phyloP scores from a whole-genome alignment of 2,329 filamentous ascomycete species.

The Aspergillus proliferans region DNA sequence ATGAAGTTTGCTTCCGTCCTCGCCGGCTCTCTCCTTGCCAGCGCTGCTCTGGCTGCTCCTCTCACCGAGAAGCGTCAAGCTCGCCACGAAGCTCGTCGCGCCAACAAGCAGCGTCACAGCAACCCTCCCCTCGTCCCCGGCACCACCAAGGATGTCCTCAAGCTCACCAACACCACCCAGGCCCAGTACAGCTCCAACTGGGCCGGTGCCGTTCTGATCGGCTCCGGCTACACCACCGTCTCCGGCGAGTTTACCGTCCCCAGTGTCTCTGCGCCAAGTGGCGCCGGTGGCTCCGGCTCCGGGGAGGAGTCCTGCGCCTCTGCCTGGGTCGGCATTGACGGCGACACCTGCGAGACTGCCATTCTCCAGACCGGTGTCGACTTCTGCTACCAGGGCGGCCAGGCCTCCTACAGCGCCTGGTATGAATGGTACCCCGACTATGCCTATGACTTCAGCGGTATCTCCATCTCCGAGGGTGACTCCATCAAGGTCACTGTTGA shows the following conservation, averaged over 20 bases:
- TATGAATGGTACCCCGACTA: conserved; percentile 57
- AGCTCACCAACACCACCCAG: conserved; percentile 33
- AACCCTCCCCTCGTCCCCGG: conserved; percentile 25
- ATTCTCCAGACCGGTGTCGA: conserved; percentile 54
- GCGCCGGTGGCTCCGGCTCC: conserved; percentile 22
- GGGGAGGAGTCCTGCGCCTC: conserved; percentile 40
- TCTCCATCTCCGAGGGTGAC: conserved; percentile 41
- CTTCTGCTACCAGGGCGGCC: conserved; percentile 41
- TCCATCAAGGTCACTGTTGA: conserved; percentile 37
- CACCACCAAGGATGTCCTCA: conserved; percentile 18
- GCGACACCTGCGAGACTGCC: conserved; percentile 48
- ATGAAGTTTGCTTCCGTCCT: conserved; percentile 47
- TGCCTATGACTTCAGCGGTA: conserved; percentile 46
- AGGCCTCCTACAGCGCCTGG: conserved; percentile 49
- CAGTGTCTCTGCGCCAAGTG: conserved; percentile 25
- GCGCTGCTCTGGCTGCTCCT: conserved; percentile 42
- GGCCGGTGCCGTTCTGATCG: conserved; percentile 52
- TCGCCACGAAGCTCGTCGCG: conserved; percentile 3
- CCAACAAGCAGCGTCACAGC: conserved; percentile 14
- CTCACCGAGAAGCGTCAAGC: conserved; percentile 37
- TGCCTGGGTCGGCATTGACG: conserved; percentile 56
- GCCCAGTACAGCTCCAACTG: conserved; percentile 51
- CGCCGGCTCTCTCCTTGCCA: conserved; percentile 35
- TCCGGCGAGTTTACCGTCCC: conserved; percentile 50
- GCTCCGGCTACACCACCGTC: conserved; percentile 47